These are phyloP conservation scores for Schoenoplectus tabernaemontani DNA, from an alignment of 202 grass and related monocot species.

Conservation along the genomic window DNA sequence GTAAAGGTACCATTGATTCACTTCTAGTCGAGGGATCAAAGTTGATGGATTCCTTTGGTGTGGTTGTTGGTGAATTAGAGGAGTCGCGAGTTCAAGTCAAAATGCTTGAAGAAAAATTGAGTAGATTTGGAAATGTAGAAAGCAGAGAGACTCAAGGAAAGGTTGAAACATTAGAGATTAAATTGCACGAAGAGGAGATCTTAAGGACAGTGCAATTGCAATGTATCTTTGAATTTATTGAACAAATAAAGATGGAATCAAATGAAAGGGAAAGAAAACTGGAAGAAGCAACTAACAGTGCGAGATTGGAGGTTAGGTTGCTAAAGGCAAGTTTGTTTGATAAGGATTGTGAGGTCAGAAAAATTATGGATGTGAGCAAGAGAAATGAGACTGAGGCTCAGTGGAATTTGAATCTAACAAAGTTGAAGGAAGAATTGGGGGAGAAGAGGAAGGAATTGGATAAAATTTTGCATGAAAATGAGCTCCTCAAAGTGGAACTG, in stretches of 20 bases:
- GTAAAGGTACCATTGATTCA: slow-evolving; percentile 63
- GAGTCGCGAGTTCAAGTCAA: slow-evolving; percentile 63
- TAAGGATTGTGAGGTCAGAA: slow-evolving; percentile 52
- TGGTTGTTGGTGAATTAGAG: slow-evolving; percentile 88
- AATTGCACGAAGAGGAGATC: slow-evolving; percentile 60
- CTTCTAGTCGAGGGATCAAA: slow-evolving; percentile 85
- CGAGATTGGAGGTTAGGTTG: slow-evolving; percentile 53
- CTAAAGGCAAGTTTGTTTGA: slow-evolving; percentile 92
- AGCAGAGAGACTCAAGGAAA: slow-evolving; percentile 30
- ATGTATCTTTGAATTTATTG: slow-evolving; percentile 51
- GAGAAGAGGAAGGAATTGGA: slow-evolving; percentile 33
- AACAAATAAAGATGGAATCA: slow-evolving; percentile 48
- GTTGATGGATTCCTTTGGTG: slow-evolving; percentile 94
- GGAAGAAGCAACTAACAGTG: slow-evolving; percentile 24
- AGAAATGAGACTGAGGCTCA: slow-evolving; percentile 35
- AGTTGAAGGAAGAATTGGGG: slow-evolving; percentile 37
- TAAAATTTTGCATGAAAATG: slow-evolving; percentile 24
- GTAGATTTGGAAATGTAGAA: slow-evolving; percentile 1
- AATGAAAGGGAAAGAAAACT: slow-evolving; percentile 55
- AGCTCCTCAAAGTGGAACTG: slow-evolving; percentile 15
- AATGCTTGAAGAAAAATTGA: slow-evolving; percentile 46
- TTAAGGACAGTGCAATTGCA: slow-evolving; percentile 62
- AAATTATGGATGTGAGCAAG: slow-evolving; percentile 36
- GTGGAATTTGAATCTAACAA: slow-evolving; percentile 10
- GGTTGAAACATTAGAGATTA: slow-evolving; percentile 39